phyloP scores from a whole-genome alignment of 768 basidiomycete genomes.

The Arthromyces matolae region DNA sequence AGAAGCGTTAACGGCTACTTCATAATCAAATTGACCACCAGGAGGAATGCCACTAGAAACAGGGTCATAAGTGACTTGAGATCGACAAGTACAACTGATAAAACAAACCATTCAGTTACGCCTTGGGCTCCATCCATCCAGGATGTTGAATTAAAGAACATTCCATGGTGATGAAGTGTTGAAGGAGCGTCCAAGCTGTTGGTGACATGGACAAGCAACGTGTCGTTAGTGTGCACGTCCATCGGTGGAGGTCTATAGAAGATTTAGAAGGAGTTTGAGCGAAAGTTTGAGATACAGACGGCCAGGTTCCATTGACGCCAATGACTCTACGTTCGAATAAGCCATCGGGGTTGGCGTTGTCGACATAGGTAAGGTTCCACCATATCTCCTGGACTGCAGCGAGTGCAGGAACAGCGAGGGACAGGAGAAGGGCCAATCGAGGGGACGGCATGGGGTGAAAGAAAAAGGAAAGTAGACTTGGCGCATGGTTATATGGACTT shows the following conservation, averaged over 20 bases:
- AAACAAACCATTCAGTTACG: slow-evolving; percentile 73
- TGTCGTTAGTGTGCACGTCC: slow-evolving; percentile 66
- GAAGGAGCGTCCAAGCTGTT: slow-evolving; percentile 68
- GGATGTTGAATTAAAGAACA: slow-evolving; percentile 84
- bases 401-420: slow-evolving; percentile 36
- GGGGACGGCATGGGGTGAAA: slow-evolving; percentile 9
- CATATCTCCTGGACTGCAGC: slow-evolving; percentile 73
- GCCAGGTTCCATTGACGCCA: slow-evolving; percentile 92
- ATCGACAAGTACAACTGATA: background rate
- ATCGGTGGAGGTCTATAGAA: slow-evolving; percentile 72
- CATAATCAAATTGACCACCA: slow-evolving; percentile 67
- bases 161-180: slow-evolving; percentile 88
- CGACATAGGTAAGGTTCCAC: slow-evolving; percentile 91
- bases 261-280: background rate
- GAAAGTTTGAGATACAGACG: slow-evolving; percentile 38
- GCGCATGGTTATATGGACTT: slow-evolving; percentile 5
- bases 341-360: slow-evolving; percentile 80
- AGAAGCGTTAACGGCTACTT: slow-evolving; percentile 63
- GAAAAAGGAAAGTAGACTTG: slow-evolving; percentile 11
- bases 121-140: slow-evolving; percentile 89
- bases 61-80: background rate
- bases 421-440: slow-evolving; percentile 25
- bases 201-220: slow-evolving; percentile 69
- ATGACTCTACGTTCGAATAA: slow-evolving; percentile 72
- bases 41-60: slow-evolving; percentile 69